These are phyloP conservation scores for Aspergillus fumigatus DNA, from an alignment of 2,329 filamentous ascomycete genomes.

Conservation along the genomic window DNA sequence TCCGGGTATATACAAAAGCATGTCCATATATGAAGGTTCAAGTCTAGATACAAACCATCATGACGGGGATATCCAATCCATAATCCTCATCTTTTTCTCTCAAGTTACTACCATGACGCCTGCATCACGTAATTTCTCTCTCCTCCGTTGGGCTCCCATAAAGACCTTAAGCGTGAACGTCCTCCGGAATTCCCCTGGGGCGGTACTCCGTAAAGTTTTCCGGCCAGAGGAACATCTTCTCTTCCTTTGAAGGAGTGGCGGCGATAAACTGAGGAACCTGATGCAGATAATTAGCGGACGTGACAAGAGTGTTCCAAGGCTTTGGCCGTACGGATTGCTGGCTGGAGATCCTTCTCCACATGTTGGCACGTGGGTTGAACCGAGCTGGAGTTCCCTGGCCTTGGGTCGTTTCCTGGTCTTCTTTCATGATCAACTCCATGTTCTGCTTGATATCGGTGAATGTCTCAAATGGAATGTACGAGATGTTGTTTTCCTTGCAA, in stretches of 20 bases:
- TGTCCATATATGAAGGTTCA: not conserved
- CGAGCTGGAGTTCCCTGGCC: conserved; percentile 55
- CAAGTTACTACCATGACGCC: not conserved
- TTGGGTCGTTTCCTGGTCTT: conserved; percentile 58
- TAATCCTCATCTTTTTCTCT: not conserved
- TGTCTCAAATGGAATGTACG: conserved; percentile 60
- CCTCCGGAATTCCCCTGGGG: conserved; percentile 20
- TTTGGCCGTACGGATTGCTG: conserved; percentile 46
- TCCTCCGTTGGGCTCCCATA: no score
- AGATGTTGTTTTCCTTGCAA: conserved; percentile 58
- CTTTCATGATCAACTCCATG: conserved; percentile 53
- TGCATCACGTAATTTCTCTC: not conserved
- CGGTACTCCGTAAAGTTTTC: conserved; percentile 51
- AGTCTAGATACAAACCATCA: not conserved
- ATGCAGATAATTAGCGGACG: conserved; percentile 3
- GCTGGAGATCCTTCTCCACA: conserved; percentile 62
- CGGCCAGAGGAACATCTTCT: conserved; percentile 61
- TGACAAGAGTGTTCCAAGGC: conserved; percentile 19
- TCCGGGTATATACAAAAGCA: not conserved
- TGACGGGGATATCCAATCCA: not conserved
- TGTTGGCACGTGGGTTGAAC: conserved; percentile 65
- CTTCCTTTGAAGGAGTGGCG: conserved; percentile 52
- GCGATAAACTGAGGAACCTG: conserved; percentile 46
- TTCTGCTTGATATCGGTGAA: conserved; percentile 63
- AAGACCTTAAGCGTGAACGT: not conserved